Evolutionary conservation across 2,329 filamentous ascomycete species (phyloP).

Genomic region (Zymoseptoria ardabiliae): DNA sequence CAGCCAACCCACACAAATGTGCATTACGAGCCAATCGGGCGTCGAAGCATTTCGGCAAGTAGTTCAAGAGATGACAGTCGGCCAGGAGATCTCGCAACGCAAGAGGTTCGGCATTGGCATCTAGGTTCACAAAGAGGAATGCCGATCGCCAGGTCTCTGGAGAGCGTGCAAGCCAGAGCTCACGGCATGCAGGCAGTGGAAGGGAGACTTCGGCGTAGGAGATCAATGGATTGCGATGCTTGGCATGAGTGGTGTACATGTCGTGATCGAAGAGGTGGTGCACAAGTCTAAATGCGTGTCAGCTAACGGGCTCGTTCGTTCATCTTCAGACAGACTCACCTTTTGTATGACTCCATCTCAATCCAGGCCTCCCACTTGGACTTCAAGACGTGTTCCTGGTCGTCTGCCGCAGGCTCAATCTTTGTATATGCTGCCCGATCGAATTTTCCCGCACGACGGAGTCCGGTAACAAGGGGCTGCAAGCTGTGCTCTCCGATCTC

Average conservation of each 20-base stretch:
- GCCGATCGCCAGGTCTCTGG: constrained; percentile 12
- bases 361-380: constrained; percentile 13
- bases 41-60: constrained; percentile 9
- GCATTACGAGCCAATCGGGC: constrained; percentile 6
- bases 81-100: constrained; percentile 11
- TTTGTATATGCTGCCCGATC: constrained; percentile 12
- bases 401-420: constrained; percentile 1
- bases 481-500: constrained; percentile 17
- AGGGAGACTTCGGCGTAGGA: constrained; percentile 17
- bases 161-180: constrained; percentile 15
- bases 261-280: constrained; percentile 19
- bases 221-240: constrained; percentile 14
- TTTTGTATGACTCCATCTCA: constrained; percentile 14
- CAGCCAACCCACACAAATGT: constrained; percentile 12
- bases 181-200: constrained; percentile 12
- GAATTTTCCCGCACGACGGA: constrained; percentile 16
- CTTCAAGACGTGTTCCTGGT: constrained; percentile 4
- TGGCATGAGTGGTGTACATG: constrained; percentile 15
- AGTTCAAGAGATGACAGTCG: constrained; percentile 3
- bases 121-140: neutral
- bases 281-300: constrained; percentile 5
- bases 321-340: neutral
- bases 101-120: neutral
- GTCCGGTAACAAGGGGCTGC: constrained; percentile 16
- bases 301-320: neutral